A percentile compares a stretch with the other conserved stretches of the same genome.
These are phyloP conservation scores for Mycena maculata DNA, from an alignment of 768 basidiomycete species.

Conservation along the genomic window DNA sequence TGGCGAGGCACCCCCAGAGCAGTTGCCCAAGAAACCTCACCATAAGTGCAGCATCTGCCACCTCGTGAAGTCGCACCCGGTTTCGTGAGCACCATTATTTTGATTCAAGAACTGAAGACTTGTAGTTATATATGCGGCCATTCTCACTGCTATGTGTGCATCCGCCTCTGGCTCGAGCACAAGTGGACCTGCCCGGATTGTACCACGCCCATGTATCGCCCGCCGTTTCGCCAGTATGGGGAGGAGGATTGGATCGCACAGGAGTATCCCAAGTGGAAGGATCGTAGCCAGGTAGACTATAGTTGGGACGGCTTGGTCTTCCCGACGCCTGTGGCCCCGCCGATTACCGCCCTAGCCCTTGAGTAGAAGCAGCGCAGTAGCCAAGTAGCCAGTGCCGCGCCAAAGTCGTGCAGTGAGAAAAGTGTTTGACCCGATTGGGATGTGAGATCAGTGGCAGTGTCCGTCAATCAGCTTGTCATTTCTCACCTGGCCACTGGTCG, in stretches of 20 bases:
- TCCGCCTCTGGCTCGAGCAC: background rate
- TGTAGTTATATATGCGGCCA: background rate
- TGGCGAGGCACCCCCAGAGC: no score
- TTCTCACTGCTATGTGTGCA: background rate
- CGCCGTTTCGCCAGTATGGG: background rate
- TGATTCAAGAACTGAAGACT: background rate
- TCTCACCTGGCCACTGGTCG: no score
- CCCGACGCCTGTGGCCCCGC: background rate
- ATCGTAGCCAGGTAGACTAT: background rate
- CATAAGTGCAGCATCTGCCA: background rate
- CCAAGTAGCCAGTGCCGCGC: no score
- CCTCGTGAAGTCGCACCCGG: background rate
- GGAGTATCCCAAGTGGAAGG: background rate
- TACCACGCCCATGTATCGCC: background rate
- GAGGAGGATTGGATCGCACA: background rate
- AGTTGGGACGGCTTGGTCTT: background rate
- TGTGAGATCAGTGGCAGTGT: no score
- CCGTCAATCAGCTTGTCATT: no score
- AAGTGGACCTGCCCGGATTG: background rate
- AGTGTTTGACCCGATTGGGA: no score
- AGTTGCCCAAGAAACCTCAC: background rate
- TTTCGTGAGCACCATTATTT: background rate
- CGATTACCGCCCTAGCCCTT: background rate
- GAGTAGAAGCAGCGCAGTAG: no score
- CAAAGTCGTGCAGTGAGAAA: no score